These are phyloP conservation scores for Cladosporium sp. DNA, from an alignment of 2,329 filamentous ascomycete species.

Conservation along the genomic window DNA sequence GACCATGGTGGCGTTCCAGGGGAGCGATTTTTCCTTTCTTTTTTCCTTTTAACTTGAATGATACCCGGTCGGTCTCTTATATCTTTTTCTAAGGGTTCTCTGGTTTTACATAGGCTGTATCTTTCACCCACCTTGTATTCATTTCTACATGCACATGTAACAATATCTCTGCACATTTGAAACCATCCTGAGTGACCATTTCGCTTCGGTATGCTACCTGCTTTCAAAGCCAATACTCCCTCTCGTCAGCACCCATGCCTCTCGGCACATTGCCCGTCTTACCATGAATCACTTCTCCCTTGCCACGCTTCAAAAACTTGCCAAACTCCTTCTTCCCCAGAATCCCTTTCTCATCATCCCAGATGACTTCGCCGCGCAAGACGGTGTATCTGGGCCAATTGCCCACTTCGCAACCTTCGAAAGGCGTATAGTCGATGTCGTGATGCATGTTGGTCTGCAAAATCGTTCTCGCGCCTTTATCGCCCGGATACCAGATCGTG, in stretches of 20 bases:
- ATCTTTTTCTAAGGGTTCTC: neutral
- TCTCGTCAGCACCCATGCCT: slow-evolving; percentile 29
- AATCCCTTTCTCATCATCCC: slow-evolving; percentile 46
- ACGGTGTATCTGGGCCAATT: slow-evolving; percentile 62
- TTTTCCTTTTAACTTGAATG: neutral
- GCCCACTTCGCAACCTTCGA: slow-evolving; percentile 52
- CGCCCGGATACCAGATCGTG: slow-evolving; percentile 39
- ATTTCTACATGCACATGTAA: no score
- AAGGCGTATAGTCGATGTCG: slow-evolving; percentile 60
- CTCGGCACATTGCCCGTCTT: slow-evolving; percentile 28
- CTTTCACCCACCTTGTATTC: no score
- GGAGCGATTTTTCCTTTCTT: neutral
- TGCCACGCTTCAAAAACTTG: slow-evolving; percentile 34
- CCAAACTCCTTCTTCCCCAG: slow-evolving; percentile 32
- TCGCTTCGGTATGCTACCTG: no score
- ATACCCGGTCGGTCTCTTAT: neutral
- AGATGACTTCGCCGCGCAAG: slow-evolving; percentile 55
- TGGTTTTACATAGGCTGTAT: neutral
- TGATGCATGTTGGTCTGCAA: slow-evolving; percentile 52
- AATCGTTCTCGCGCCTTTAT: slow-evolving; percentile 26
- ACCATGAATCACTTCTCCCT: slow-evolving; percentile 29
- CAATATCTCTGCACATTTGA: no score
- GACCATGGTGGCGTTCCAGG: neutral
- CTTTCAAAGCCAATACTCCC: slow-evolving; percentile 26
- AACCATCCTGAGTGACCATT: no score